These are phyloP conservation scores for Stagonosporopsis chrysanthemi DNA, from an alignment of 2,329 filamentous ascomycete species.

Conservation along the genomic window DNA sequence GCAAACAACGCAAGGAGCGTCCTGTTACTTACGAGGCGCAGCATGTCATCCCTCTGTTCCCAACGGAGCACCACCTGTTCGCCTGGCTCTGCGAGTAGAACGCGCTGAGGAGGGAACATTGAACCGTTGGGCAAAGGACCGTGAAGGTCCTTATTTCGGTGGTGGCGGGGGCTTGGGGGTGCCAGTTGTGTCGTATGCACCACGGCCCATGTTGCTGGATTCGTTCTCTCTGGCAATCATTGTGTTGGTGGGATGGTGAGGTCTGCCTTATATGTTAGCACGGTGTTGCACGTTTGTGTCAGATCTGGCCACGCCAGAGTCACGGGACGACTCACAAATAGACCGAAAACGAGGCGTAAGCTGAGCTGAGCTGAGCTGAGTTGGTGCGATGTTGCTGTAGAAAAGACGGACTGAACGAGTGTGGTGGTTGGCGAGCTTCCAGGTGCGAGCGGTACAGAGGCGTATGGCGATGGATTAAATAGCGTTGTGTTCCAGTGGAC, in stretches of 20 bases:
- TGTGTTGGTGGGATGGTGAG: conserved; percentile 31
- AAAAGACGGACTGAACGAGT: conserved; percentile 25
- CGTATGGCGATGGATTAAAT: conserved; percentile 34
- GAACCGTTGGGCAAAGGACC: conserved; percentile 7
- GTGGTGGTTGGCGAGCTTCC: conserved; percentile 28
- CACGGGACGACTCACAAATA: conserved; percentile 29
- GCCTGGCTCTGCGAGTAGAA: conserved; percentile 15
- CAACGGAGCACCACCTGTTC: conserved; percentile 35
- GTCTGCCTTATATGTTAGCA: conserved; percentile 46
- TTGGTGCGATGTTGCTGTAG: conserved; percentile 25
- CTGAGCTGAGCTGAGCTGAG: conserved; percentile 32
- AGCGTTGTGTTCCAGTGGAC: conserved; percentile 40
- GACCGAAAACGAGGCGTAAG: conserved; percentile 29
- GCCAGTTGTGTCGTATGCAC: conserved; percentile 59
- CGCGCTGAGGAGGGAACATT: conserved; percentile 6
- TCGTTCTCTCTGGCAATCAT: conserved; percentile 54
- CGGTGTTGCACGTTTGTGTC: conserved; percentile 25
- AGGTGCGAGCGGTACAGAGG: conserved; percentile 18
- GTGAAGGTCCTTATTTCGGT: conserved; percentile 44
- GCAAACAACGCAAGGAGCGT: conserved; percentile 37
- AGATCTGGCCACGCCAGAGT: conserved; percentile 20
- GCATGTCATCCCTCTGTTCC: conserved; percentile 43
- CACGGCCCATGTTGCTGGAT: conserved; percentile 57
- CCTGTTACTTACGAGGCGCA: conserved; percentile 45
- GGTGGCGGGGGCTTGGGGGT: conserved; percentile 55